These are phyloP conservation scores for Durusdinium trenchii DNA, from an alignment of 73 alveolate genomes.

Conservation along the genomic window DNA sequence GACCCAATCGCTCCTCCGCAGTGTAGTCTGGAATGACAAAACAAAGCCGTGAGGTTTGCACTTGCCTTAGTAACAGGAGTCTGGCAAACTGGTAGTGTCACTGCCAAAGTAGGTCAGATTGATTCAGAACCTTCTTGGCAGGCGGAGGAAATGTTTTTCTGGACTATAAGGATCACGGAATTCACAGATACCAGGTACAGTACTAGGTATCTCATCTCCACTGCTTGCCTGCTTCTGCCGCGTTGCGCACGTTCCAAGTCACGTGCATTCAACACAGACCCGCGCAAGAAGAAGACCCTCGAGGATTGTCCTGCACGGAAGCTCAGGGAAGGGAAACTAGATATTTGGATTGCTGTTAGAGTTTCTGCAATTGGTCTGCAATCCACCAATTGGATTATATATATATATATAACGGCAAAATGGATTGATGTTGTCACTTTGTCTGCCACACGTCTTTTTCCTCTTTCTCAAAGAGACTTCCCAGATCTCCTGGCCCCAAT, in stretches of 20 bases:
- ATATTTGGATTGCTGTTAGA: no score
- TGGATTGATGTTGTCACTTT: neutral
- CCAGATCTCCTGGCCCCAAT: constrained; percentile 17
- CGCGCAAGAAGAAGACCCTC: constrained; percentile 46
- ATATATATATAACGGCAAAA: neutral
- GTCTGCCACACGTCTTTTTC: neutral
- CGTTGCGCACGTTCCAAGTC: constrained; percentile 50
- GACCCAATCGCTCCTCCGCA: neutral
- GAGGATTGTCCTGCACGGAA: constrained; percentile 18
- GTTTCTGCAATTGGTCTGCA: no score
- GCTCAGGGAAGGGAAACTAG: neutral
- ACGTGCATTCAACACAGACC: constrained; percentile 49
- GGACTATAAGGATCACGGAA: neutral
- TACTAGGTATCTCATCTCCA: no score
- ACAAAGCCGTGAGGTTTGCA: constrained; percentile 14
- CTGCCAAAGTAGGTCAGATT: neutral
- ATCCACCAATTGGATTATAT: no score
- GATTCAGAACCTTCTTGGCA: no score
- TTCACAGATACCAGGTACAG: no score
- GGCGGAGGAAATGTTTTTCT: neutral
- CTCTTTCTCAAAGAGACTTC: neutral
- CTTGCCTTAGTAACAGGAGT: constrained; percentile 10
- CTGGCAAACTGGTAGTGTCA: no score
- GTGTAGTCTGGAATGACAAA: constrained; percentile 40
- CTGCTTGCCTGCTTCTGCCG: neutral